Conservation (phyloP, 176 grass and related monocot genomes). For the Musa beccarii region DNA sequence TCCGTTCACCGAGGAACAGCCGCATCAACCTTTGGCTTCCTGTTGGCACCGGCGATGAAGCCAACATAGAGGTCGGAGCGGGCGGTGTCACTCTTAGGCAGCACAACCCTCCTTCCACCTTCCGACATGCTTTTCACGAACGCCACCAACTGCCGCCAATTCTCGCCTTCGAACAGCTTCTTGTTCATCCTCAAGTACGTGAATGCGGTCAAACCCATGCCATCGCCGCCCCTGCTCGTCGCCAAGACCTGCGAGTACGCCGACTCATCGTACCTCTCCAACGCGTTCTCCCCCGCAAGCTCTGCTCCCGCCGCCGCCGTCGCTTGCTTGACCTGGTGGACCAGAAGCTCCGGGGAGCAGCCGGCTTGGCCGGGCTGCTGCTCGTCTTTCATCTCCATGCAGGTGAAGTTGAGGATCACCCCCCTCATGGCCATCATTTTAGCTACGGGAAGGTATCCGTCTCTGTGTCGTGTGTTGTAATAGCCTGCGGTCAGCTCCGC, state of each 20-base stretch:
- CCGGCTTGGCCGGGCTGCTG: conserved; percentile 65
- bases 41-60: conserved; percentile 33
- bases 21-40: conserved; percentile 3
- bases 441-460: conserved; percentile 72
- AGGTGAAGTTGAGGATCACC: conserved; percentile 85
- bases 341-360: conserved; percentile 65
- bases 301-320: conserved; percentile 30
- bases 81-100: conserved; percentile 49
- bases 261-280: conserved; percentile 76
- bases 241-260: conserved; percentile 60
- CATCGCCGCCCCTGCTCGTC: conserved; percentile 26
- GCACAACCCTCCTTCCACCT: conserved; percentile 28
- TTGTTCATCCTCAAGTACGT: conserved; percentile 87
- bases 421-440: conserved; percentile 51
- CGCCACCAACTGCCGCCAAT: conserved; percentile 76
- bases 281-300: conserved; percentile 87
- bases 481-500: conserved; percentile 95
- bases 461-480: conserved; percentile 65
- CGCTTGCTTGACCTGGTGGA: conserved; percentile 54
- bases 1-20: background rate
- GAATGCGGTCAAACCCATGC: conserved; percentile 55
- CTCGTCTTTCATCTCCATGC: conserved; percentile 97
- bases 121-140: conserved; percentile 71
- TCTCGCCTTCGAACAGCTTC: conserved; percentile 71
- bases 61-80: conserved; percentile 86